Percentiles rank a stretch among this genome's conserved stretches.
phyloP scores from a whole-genome alignment of 352 stramenopile species.

The Phytophthora idaei region DNA sequence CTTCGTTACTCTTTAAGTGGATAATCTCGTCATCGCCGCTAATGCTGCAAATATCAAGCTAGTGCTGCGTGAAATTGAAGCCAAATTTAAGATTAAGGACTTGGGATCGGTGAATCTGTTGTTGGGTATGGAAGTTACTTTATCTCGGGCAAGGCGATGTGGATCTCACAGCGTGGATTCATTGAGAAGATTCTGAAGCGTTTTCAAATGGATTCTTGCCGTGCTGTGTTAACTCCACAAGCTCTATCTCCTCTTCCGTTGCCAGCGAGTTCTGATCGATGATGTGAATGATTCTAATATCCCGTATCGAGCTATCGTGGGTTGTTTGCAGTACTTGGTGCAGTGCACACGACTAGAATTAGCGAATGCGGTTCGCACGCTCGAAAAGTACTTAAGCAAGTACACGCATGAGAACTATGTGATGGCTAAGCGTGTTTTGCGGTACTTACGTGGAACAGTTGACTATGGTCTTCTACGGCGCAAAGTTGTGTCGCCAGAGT shows the following conservation, averaged over 20 bases:
- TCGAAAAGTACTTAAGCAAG: too few relatives aligned
- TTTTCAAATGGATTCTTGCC: neutral
- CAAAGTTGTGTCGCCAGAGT: neutral
- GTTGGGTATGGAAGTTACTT: neutral
- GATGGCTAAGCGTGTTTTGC: constrained; percentile 5
- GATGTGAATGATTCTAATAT: neutral
- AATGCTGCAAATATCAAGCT: neutral
- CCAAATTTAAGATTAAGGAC: constrained; percentile 17
- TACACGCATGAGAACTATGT: neutral
- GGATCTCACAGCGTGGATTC: constrained; percentile 3
- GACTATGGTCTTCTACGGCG: constrained; percentile 6
- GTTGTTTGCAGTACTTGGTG: neutral
- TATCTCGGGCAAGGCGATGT: neutral
- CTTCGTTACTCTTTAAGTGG: neutral
- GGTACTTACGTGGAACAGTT: constrained; percentile 3
- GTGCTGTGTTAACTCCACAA: neutral
- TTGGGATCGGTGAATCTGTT: constrained; percentile 4
- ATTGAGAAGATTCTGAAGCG: neutral
- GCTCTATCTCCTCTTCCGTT: too few relatives aligned
- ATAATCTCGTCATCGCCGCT: constrained; percentile 16
- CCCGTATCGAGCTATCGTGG: neutral
- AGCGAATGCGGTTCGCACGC: too few relatives aligned
- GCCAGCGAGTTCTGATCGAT: too few relatives aligned
- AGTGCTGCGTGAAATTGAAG: neutral
- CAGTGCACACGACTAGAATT: too few relatives aligned